Evolutionary conservation across 768 basidiomycete species (phyloP).

Genomic region (Suillus americanus): DNA sequence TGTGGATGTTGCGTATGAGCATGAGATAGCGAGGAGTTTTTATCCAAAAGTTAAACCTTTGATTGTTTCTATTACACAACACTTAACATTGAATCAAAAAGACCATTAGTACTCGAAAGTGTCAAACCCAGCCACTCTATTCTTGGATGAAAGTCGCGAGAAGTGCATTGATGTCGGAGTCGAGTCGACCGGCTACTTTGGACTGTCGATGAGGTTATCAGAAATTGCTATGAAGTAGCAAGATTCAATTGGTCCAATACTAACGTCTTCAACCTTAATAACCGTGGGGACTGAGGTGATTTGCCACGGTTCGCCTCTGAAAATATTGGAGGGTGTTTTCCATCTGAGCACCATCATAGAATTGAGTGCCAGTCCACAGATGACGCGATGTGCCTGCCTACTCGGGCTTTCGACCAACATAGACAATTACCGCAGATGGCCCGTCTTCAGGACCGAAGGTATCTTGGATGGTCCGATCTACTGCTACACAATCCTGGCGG

Average conservation of each 20-base stretch:
- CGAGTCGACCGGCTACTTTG: neutral
- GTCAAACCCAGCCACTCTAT: neutral
- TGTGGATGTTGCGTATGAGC: neutral
- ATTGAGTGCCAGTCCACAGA: neutral
- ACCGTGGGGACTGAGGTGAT: conserved; percentile 65
- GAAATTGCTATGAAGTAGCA: neutral
- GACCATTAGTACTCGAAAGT: neutral
- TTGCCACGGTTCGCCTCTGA: conserved; percentile 64
- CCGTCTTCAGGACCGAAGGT: conserved; percentile 45
- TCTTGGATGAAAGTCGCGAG: neutral
- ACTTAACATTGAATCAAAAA: neutral
- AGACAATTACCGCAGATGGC: conserved; percentile 60
- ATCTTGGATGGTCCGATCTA: conserved; percentile 54
- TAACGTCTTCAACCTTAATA: conserved; percentile 56
- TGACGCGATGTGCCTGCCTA: conserved; percentile 35
- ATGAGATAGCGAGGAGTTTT: neutral
- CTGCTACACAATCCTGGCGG: conserved; percentile 61
- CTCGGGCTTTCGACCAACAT: conserved; percentile 66
- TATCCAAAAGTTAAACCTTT: neutral
- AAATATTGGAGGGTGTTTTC: conserved; percentile 58
- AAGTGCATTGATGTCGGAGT: neutral
- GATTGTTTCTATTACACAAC: neutral
- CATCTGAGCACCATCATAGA: conserved; percentile 46
- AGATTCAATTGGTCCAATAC: conserved; percentile 19
- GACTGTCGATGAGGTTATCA: neutral